phyloP scores from a whole-genome alignment of 257 asterid genomes.

The Cynanchum wilfordii region DNA sequence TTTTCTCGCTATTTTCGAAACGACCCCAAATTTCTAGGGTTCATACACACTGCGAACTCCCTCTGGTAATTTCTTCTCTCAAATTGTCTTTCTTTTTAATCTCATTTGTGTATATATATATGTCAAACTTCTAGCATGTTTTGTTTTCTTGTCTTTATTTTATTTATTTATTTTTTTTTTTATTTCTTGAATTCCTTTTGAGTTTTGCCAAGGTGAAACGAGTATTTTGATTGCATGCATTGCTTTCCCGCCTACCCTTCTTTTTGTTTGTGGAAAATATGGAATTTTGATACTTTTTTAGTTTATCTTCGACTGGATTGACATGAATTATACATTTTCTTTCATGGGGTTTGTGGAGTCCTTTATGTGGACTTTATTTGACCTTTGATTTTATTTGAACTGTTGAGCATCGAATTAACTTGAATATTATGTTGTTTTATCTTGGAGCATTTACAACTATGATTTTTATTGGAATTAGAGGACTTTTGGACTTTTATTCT shows the following conservation, averaged over 20 bases:
- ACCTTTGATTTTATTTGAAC: background rate
- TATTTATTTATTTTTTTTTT: background rate
- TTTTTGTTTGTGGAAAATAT: background rate
- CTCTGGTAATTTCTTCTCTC: background rate
- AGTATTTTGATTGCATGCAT: background rate
- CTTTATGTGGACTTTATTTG: background rate
- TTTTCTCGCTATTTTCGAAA: slow-evolving; percentile 10
- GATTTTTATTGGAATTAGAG: background rate
- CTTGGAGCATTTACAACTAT: background rate
- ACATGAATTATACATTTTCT: background rate
- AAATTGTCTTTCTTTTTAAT: background rate
- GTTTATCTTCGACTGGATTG: background rate
- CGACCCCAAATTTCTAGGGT: slow-evolving; percentile 14
- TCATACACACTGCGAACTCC: background rate
- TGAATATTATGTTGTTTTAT: background rate
- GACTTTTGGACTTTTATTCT: background rate
- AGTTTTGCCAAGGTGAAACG: background rate
- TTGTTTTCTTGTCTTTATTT: background rate
- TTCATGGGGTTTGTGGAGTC: background rate
- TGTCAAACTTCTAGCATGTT: background rate
- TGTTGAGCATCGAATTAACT: background rate
- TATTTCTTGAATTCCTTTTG: background rate
- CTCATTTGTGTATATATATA: background rate
- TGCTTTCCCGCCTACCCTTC: background rate
- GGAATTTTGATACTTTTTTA: background rate